These are phyloP conservation scores for Vicia faba DNA, from an alignment of 306 rosid genomes.

Conservation along the genomic window DNA sequence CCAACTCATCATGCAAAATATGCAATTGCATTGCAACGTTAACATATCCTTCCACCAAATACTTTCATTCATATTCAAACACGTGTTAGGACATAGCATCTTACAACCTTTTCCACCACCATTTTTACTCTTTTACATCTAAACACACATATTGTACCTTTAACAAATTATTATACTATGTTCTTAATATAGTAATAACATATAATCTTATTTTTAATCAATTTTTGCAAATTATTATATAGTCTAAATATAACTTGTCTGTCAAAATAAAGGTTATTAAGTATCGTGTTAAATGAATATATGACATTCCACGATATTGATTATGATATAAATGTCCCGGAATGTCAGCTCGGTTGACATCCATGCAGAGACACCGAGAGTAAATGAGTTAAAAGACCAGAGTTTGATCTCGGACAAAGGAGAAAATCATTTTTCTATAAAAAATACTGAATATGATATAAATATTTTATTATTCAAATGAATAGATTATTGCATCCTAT, in stretches of 20 bases:
- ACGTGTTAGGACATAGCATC: slow-evolving; percentile 36
- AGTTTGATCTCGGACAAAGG: no score
- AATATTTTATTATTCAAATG: slow-evolving; percentile 8
- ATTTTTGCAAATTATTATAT: no score
- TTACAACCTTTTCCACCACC: slow-evolving; percentile 35
- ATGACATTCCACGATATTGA: no score
- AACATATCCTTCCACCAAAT: slow-evolving; percentile 13
- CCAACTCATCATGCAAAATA: slow-evolving; percentile 33
- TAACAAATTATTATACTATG: background rate
- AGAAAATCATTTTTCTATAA: no score
- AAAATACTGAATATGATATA: background rate
- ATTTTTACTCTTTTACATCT: background rate
- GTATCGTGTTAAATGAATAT: no score
- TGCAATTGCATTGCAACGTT: slow-evolving; percentile 1
- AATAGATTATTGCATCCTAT: slow-evolving; percentile 32
- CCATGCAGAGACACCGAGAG: no score
- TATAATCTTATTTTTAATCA: no score
- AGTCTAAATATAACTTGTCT: background rate
- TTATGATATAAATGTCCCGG: no score
- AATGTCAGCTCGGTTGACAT: no score
- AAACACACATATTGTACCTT: background rate
- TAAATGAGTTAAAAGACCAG: no score
- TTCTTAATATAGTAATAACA: background rate
- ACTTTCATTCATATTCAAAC: slow-evolving; percentile 36
- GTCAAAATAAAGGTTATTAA: background rate